These are phyloP conservation scores for Drosera capensis DNA, from an alignment of 148 eudicot genomes.

Conservation along the genomic window DNA sequence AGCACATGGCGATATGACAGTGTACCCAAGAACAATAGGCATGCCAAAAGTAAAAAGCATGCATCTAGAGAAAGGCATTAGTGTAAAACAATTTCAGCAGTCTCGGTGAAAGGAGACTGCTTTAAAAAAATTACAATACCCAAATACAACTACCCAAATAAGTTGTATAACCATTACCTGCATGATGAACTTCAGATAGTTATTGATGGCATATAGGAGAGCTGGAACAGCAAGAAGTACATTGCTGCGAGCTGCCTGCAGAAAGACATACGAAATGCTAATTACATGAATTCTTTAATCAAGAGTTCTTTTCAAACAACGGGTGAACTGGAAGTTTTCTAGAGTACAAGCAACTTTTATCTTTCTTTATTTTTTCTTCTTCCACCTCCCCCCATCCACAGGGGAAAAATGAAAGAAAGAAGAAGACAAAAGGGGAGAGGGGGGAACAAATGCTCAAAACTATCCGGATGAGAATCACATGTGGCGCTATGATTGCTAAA, in stretches of 20 bases:
- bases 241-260: conserved; percentile 95
- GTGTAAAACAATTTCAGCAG: no score
- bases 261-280: conserved; percentile 3
- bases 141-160: no score
- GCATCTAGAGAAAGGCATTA: no score
- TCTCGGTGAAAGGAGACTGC: background rate
- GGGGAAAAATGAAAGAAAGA: no score
- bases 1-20: no score
- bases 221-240: conserved; percentile 81
- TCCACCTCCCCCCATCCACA: no score
- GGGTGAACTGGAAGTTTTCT: no score
- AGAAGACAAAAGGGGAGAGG: background rate
- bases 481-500: background rate
- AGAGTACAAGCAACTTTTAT: no score
- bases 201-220: conserved; percentile 65
- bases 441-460: background rate
- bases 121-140: background rate
- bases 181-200: conserved; percentile 84
- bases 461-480: background rate
- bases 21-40: no score
- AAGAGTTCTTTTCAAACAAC: background rate
- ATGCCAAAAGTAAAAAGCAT: no score
- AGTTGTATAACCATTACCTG: conserved; percentile 27
- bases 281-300: background rate
- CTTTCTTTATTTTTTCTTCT: no score